Evolutionary conservation across 2,329 filamentous ascomycete species (phyloP).

Genomic region (Sporothrix sp.): DNA sequence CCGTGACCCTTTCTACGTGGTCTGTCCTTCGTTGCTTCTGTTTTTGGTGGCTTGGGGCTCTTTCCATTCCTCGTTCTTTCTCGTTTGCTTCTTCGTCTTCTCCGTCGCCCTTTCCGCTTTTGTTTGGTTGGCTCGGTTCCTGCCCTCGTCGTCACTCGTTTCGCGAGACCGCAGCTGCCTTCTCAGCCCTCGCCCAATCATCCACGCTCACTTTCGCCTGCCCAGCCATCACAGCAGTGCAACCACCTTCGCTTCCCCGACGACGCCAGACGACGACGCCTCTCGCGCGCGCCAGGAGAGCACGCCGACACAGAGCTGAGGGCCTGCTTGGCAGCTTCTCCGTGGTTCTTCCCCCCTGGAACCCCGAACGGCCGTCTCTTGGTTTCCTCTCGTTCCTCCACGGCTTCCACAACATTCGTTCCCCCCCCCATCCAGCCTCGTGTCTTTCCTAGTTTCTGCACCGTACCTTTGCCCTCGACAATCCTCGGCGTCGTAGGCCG

Average conservation of each 20-base stretch:
- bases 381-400: not conserved
- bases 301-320: not conserved
- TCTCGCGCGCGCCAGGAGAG: not conserved
- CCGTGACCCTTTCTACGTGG: not conserved
- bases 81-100: not conserved
- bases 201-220: constrained; percentile 1
- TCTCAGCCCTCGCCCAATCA: not conserved
- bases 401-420: not conserved
- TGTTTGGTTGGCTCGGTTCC: not conserved
- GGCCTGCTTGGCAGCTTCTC: not conserved
- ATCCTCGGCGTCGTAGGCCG: constrained; percentile 5
- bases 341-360: not conserved
- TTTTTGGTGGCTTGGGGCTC: constrained; percentile 1
- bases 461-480: not conserved
- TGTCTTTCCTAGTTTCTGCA: not conserved
- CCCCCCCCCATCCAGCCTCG: not conserved
- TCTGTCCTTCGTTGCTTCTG: constrained; percentile 1
- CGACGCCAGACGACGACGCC: not conserved
- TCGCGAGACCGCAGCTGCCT: constrained; percentile 1
- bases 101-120: not conserved
- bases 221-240: not conserved
- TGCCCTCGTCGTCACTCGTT: constrained; percentile 9
- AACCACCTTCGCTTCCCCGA: not conserved
- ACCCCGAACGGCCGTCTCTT: not conserved
- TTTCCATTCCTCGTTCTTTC: constrained; percentile 2